Evolutionary conservation across 768 basidiomycete genomes (phyloP).

Genomic region (Baorangia bicolor): DNA sequence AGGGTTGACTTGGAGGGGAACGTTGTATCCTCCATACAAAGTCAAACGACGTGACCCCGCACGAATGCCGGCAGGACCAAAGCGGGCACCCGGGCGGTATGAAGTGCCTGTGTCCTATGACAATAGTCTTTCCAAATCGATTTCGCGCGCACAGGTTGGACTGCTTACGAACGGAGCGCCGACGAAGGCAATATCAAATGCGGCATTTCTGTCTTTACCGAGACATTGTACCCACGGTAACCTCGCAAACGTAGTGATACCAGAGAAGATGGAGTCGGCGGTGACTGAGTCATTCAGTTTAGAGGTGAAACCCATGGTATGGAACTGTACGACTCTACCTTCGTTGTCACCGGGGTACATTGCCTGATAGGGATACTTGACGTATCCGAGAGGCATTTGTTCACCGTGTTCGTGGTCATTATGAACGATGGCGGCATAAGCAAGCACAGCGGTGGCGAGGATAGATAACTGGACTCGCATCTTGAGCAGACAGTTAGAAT

Average conservation of each 20-base stretch:
- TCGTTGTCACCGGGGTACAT: slow-evolving; percentile 54
- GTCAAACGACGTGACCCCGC: slow-evolving; percentile 75
- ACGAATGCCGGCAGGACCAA: slow-evolving; percentile 82
- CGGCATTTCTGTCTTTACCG: slow-evolving; percentile 51
- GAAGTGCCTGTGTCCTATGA: slow-evolving; percentile 67
- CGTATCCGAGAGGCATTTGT: slow-evolving; percentile 67
- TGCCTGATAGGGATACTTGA: slow-evolving; percentile 64
- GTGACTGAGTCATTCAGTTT: slow-evolving; percentile 47
- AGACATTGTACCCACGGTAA: slow-evolving; percentile 85
- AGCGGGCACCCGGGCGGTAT: slow-evolving; percentile 81
- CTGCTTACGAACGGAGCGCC: slow-evolving; percentile 73
- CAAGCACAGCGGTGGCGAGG: slow-evolving; percentile 28
- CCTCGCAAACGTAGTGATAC: slow-evolving; percentile 83
- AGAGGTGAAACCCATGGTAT: neutral
- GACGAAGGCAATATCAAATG: slow-evolving; percentile 81
- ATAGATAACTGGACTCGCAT: slow-evolving; percentile 27
- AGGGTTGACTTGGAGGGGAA: slow-evolving; percentile 70
- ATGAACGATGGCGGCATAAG: slow-evolving; percentile 34
- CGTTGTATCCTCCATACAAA: slow-evolving; percentile 76
- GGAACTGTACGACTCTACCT: slow-evolving; percentile 36
- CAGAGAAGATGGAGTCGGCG: slow-evolving; percentile 77
- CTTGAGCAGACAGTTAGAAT: neutral
- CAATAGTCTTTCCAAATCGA: neutral
- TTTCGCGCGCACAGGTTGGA: neutral
- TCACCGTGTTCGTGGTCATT: slow-evolving; percentile 43